Conservation (phyloP, 2,329 filamentous ascomycete genomes). For the Scytalidium lignicola region DNA sequence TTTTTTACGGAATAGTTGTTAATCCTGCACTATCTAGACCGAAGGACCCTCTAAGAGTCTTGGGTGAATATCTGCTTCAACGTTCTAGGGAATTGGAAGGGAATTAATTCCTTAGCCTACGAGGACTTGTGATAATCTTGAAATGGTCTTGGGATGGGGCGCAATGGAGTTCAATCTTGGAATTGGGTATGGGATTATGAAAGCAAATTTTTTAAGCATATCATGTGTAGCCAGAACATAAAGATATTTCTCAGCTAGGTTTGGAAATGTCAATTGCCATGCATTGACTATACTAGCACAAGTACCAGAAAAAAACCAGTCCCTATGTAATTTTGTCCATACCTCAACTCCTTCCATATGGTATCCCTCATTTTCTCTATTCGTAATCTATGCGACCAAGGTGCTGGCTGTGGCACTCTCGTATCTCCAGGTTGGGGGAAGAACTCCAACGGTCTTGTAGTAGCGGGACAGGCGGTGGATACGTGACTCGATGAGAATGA, state of each 20-base stretch:
- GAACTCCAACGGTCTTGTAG: slow-evolving; percentile 92
- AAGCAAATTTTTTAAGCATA: not conserved
- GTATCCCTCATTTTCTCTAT: slow-evolving; percentile 9
- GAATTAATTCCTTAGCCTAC: slow-evolving; percentile 1
- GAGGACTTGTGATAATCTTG: not conserved
- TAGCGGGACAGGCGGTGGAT: slow-evolving; percentile 99
- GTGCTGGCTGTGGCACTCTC: slow-evolving; percentile 95
- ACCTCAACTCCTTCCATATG: slow-evolving; percentile 25
- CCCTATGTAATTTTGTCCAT: slow-evolving; percentile 22
- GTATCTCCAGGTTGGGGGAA: slow-evolving; percentile 96
- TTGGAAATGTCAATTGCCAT: slow-evolving; percentile 23
- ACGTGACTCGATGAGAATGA: slow-evolving; percentile 99
- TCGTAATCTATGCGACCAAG: slow-evolving; percentile 71
- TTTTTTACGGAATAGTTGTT: slow-evolving; percentile 6
- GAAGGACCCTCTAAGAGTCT: slow-evolving; percentile 59
- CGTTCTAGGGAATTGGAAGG: slow-evolving; percentile 60
- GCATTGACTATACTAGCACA: slow-evolving; percentile 20
- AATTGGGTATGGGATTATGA: not conserved
- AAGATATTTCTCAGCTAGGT: slow-evolving; percentile 18
- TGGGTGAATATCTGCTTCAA: slow-evolving; percentile 67
- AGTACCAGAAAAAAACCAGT: slow-evolving; percentile 13
- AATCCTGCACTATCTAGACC: slow-evolving; percentile 40
- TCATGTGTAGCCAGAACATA: not conserved
- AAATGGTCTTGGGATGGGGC: not conserved
- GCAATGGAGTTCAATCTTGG: not conserved